Evolutionary conservation across 2,329 filamentous ascomycete genomes (phyloP), one percentile per base, ranked within the genome.

Genomic region (Arthrobotrys megalospora): DNA sequence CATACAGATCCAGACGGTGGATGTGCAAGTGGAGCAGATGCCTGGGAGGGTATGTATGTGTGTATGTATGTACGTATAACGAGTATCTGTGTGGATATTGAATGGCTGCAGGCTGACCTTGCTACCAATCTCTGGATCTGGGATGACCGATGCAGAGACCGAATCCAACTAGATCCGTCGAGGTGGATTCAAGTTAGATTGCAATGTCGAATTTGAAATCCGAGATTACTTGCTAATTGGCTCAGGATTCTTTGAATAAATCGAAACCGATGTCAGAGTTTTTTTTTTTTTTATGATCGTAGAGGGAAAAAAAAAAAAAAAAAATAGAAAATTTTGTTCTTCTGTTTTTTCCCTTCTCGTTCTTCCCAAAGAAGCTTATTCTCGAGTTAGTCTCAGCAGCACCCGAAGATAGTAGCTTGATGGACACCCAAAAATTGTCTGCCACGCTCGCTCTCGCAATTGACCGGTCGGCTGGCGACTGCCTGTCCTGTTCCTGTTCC

Each of bases 291-390:
- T 38, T 38, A 28, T 28, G 24, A 28, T 28, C 24, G 8, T 14
- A n/a, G 21, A n/a, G n/a, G 36, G n/a, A 14, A 7, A 36, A 19
- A 28, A 12, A 48, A 28, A 12, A 48, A 21, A 48, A 6, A 6
- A 21, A 48, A 48, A 48, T 48, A 48, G 16, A 43, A 60, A 41
- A 16, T 34, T 32, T 34, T 34, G 32, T 36, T 36, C 1, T 34
- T 55, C 6, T 11, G 32, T 55, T 34, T 36, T n/a, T 55, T 19
- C 3, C 21, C 3, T 34, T 70, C 52, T 41, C 43, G 12, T 36
- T 55, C 21, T 34, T 32, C 34, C 65, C 11, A 52, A 45, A 65
- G 60, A 72, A 65, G 60, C 68, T 72, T 63, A 53, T 72, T 71
- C 68, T 64, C 68, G 38, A 58, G 34, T 65, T 58, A 6, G 32